Evolutionary conservation across 2,329 filamentous ascomycete species (phyloP).

Genomic region (Phaeosphaeria sp.): DNA sequence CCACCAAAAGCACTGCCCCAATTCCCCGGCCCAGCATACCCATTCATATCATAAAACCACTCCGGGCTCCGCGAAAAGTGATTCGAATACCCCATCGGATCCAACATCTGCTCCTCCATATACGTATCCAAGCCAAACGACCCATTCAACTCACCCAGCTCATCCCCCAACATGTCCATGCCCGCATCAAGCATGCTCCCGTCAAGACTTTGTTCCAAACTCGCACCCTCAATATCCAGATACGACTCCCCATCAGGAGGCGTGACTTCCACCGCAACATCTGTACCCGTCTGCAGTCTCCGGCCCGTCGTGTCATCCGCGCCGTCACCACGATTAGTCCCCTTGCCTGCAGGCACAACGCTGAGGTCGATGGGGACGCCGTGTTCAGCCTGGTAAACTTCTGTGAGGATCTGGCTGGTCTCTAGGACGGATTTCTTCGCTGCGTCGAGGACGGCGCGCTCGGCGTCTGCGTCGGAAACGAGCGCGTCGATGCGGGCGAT

Average conservation of each 20-base stretch:
- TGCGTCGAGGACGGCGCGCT: slow-evolving; percentile 24
- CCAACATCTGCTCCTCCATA: slow-evolving; percentile 5
- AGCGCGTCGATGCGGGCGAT: slow-evolving; percentile 36
- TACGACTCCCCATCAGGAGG: not conserved
- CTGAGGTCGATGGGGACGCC: slow-evolving; percentile 28
- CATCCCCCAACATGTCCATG: slow-evolving; percentile 4
- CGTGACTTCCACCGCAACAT: not conserved
- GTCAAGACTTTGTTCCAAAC: not conserved
- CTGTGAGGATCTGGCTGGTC: slow-evolving; percentile 18
- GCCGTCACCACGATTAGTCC: slow-evolving; percentile 21
- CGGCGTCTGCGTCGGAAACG: slow-evolving; percentile 15
- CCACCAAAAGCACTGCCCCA: not conserved
- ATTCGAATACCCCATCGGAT: not conserved
- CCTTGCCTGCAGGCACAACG: slow-evolving; percentile 5
- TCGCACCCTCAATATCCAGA: not conserved
- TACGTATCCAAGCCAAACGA: slow-evolving; percentile 10
- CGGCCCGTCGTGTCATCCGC: slow-evolving; percentile 4
- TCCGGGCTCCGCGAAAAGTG: slow-evolving; percentile 15
- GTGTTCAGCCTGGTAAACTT: slow-evolving; percentile 27
- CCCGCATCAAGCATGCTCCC: not conserved
- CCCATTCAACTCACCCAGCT: slow-evolving; percentile 2
- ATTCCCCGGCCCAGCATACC: slow-evolving; percentile 4
- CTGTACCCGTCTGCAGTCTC: not conserved
- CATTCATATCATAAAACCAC: slow-evolving; percentile 14
- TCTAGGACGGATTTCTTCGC: slow-evolving; percentile 23